Evolutionary conservation across 352 stramenopile genomes (phyloP).

Genomic region (Globisporangium mamillatum): DNA sequence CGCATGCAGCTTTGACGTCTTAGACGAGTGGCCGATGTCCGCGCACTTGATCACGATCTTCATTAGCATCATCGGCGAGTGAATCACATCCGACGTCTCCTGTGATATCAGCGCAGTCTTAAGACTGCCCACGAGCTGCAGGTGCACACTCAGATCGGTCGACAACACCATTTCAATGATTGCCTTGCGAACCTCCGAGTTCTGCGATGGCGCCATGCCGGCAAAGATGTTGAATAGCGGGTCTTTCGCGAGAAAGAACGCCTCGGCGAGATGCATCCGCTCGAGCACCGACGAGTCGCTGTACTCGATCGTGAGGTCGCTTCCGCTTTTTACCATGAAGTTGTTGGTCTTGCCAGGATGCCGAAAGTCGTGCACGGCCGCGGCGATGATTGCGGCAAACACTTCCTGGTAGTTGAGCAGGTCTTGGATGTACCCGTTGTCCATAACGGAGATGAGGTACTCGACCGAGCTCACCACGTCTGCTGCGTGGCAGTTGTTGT

Average conservation of each 20-base stretch:
- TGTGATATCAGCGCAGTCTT: slow-evolving; percentile 82
- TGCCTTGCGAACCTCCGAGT: slow-evolving; percentile 70
- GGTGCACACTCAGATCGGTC: slow-evolving; percentile 78
- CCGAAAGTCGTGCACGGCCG: slow-evolving; percentile 81
- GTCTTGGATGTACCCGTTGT: slow-evolving; percentile 79
- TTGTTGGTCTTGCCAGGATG: slow-evolving; percentile 87
- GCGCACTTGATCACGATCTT: slow-evolving; percentile 89
- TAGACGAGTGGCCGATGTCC: slow-evolving; percentile 92
- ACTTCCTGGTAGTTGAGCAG: slow-evolving; percentile 80
- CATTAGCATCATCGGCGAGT: slow-evolving; percentile 82
- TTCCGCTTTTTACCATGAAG: slow-evolving; percentile 77
- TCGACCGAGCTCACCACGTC: slow-evolving; percentile 82
- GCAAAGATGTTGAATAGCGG: slow-evolving; percentile 77
- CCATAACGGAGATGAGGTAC: slow-evolving; percentile 76
- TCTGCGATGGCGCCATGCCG: slow-evolving; percentile 46
- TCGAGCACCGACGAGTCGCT: slow-evolving; percentile 82
- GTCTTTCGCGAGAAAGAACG: slow-evolving; percentile 71
- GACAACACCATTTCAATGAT: slow-evolving; percentile 87
- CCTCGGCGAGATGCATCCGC: slow-evolving; percentile 82
- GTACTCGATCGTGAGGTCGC: slow-evolving; percentile 77
- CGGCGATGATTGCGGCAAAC: slow-evolving; percentile 74
- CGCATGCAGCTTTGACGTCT: slow-evolving; percentile 74
- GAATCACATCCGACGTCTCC: slow-evolving; percentile 64
- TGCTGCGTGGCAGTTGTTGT: slow-evolving; percentile 78
- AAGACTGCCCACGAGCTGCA: slow-evolving; percentile 75